phyloP scores from a whole-genome alignment of 2,329 filamentous ascomycete genomes.

The Triangularia verruculosa region DNA sequence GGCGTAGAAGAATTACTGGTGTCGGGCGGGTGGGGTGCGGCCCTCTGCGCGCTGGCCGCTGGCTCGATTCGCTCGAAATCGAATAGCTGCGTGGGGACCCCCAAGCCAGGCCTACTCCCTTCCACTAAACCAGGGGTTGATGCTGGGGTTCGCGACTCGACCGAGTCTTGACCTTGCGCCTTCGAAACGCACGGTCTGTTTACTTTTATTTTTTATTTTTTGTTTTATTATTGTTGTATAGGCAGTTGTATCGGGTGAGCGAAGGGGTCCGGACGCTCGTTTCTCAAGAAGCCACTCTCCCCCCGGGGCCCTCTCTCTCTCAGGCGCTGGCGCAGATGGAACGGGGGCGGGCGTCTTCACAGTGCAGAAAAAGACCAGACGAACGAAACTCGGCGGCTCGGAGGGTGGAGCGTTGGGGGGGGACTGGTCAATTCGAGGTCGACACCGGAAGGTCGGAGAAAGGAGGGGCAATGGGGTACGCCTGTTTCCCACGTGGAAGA shows the following conservation, averaged over 20 bases:
- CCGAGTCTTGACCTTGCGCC: conserved; percentile 1
- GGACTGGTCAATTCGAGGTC: background rate
- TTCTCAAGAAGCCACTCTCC: background rate
- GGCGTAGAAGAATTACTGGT: conserved; percentile 23
- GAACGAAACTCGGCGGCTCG: background rate
- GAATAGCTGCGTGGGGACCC: conserved; percentile 18
- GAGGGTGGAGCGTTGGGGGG: background rate
- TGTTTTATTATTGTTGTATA: too few relatives aligned
- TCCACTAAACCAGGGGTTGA: conserved; percentile 9
- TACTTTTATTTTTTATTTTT: background rate
- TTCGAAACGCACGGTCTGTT: conserved; percentile 3
- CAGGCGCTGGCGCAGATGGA: background rate
- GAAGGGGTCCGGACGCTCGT: background rate
- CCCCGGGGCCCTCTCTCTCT: background rate
- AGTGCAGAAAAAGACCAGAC: background rate
- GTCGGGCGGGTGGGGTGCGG: conserved; percentile 15
- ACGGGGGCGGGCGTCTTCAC: background rate
- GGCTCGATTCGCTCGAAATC: conserved; percentile 7
- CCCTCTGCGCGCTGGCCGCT: conserved; percentile 17
- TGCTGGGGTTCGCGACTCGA: conserved; percentile 11
- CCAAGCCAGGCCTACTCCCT: conserved; percentile 5
- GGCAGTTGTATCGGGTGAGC: too few relatives aligned
- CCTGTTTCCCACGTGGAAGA: background rate
- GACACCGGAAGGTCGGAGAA: background rate
- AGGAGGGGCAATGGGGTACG: background rate